Conservation (phyloP, 2,329 filamentous ascomycete genomes). For the Grosmannia huntii region DNA sequence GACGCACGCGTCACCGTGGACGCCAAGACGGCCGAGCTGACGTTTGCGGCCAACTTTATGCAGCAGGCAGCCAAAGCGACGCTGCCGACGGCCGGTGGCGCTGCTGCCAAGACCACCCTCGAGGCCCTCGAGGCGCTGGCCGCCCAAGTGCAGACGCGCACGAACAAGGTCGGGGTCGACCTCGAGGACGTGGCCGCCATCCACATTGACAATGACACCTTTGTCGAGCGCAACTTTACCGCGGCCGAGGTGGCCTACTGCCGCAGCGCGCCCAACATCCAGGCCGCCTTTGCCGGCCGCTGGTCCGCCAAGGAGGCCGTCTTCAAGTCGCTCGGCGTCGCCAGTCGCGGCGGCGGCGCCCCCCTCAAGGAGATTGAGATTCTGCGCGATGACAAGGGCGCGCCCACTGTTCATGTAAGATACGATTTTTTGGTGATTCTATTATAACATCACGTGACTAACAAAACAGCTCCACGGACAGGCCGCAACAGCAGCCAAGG, state of each 20-base stretch:
- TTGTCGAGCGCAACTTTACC: slow-evolving; percentile 92
- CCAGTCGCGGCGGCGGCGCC: slow-evolving; percentile 77
- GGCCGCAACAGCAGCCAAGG: slow-evolving; percentile 69
- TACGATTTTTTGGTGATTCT: background rate
- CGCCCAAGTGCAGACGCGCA: slow-evolving; percentile 45
- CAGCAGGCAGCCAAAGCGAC: slow-evolving; percentile 43
- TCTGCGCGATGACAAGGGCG: slow-evolving; percentile 64
- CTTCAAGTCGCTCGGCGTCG: slow-evolving; percentile 89
- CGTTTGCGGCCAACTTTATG: slow-evolving; percentile 57
- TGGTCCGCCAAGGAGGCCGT: slow-evolving; percentile 99
- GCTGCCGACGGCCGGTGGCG: slow-evolving; percentile 16
- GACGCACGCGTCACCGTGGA: slow-evolving; percentile 73
- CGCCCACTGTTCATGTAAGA: slow-evolving; percentile 73
- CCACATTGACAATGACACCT: slow-evolving; percentile 89
- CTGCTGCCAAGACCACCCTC: slow-evolving; percentile 47
- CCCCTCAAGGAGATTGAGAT: slow-evolving; percentile 94
- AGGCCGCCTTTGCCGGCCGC: slow-evolving; percentile 83
- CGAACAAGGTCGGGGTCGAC: slow-evolving; percentile 83
- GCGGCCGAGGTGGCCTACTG: slow-evolving; percentile 76
- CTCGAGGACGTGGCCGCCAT: slow-evolving; percentile 80
- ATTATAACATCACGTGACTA: background rate
- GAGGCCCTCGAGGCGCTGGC: slow-evolving; percentile 69
- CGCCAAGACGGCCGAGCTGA: slow-evolving; percentile 73
- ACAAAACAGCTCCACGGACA: slow-evolving; percentile 64
- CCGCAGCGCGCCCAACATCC: slow-evolving; percentile 49